phyloP scores from a whole-genome alignment of 495 filamentous ascomycete genomes.

The Penicillium dipodomyicola region DNA sequence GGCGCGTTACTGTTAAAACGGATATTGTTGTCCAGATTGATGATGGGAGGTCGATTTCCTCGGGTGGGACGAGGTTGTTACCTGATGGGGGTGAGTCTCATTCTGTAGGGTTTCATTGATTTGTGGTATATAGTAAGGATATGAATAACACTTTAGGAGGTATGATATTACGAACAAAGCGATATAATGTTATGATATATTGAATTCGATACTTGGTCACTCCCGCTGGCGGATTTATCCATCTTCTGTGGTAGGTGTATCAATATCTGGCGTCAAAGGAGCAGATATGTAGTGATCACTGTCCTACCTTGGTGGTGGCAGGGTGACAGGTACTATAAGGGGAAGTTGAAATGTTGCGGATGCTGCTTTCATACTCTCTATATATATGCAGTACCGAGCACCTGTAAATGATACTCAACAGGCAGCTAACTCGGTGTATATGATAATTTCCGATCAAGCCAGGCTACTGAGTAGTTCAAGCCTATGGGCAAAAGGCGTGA shows the following conservation, averaged over 20 bases:
- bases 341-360: too few relatives aligned
- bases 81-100: conserved; percentile 15
- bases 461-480: not conserved
- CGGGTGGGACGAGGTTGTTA: conserved; percentile 19
- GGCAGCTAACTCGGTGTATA: not conserved
- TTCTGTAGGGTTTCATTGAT: not conserved
- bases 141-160: not conserved
- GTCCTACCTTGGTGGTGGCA: too few relatives aligned
- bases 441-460: not conserved
- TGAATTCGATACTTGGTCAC: too few relatives aligned
- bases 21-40: conserved; percentile 35
- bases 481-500: not conserved
- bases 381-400: not conserved
- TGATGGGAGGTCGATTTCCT: conserved; percentile 23
- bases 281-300: too few relatives aligned
- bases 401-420: not conserved
- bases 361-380: not conserved
- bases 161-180: too few relatives aligned
- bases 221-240: too few relatives aligned
- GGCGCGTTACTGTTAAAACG: conserved; percentile 30
- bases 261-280: too few relatives aligned
- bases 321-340: too few relatives aligned
- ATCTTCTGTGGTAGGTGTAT: too few relatives aligned
- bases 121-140: not conserved
- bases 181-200: too few relatives aligned